Evolutionary conservation across 176 grass and related monocot genomes (phyloP), one percentile per base, ranked within the genome.

Genomic region (Pontederia crassipes): DNA sequence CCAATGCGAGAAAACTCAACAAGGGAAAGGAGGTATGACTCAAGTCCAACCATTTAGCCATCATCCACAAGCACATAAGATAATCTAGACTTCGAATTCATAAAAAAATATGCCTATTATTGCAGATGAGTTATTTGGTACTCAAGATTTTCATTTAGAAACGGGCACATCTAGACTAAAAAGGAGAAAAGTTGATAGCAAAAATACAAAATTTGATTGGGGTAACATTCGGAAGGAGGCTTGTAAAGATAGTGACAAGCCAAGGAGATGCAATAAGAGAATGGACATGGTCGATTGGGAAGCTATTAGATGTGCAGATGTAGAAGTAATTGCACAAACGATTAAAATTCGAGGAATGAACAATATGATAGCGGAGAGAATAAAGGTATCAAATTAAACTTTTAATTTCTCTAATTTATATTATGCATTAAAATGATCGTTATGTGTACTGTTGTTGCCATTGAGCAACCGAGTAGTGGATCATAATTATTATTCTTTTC

Each of bases 271-370:
- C 61, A 51, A 79, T 59, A 66, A 85, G 57, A 67, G 58, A 67
- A 81, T 69, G 55, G 89, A 95, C 62, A 61, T 82, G 61, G 59
- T 95, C 58, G 86, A 95, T 65, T 95, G 83, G 72, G 86, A 89
- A 50, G 82, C 86, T 59, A 57, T 95, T 75, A 71, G 74, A 59
- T 57, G 71, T 68, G 77, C 80, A 53, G 70, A 89, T 29, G 73
- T 86, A 17, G 69, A 63, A 29, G 80, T 79, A 52, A 63, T 95
- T 77, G 79, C 90, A 50, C 67, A 86, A 17, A 61, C 77, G 20
- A 95, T 95, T 52, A 80, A 65, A 79, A 74, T 83, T 29, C 78
- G 86, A 80, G 85, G 90, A 68, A 89, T 95, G 90, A 86, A 86
- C 72, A 95, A 95, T 45, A 67, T 89, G 74, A 68, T 89, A 45